These are phyloP conservation scores for Aspergillus japonicus DNA, from an alignment of 2,329 filamentous ascomycete genomes.

Conservation along the genomic window DNA sequence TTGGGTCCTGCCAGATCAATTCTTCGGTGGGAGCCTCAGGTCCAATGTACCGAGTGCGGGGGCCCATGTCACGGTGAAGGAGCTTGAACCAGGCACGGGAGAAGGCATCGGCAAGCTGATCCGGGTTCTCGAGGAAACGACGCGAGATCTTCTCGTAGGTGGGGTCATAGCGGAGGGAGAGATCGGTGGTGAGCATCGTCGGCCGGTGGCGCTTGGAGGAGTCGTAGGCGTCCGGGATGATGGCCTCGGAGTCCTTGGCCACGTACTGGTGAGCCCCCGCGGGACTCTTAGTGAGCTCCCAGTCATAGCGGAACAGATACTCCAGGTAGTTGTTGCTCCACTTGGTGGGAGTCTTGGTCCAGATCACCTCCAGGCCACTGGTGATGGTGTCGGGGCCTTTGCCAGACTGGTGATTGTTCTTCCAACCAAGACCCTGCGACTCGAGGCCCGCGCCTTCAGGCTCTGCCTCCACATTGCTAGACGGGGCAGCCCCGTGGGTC, in stretches of 20 bases:
- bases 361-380: slow-evolving; percentile 74
- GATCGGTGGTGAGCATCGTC: slow-evolving; percentile 74
- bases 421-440: slow-evolving; percentile 71
- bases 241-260: slow-evolving; percentile 64
- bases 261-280: slow-evolving; percentile 76
- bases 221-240: slow-evolving; percentile 72
- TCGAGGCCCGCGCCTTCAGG: slow-evolving; percentile 65
- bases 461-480: slow-evolving; percentile 64
- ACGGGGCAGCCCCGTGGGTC: slow-evolving; percentile 70
- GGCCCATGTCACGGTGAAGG: slow-evolving; percentile 75
- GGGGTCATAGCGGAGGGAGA: slow-evolving; percentile 70
- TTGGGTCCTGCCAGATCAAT: slow-evolving; percentile 72
- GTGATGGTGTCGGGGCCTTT: slow-evolving; percentile 74
- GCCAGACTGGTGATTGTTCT: slow-evolving; percentile 62
- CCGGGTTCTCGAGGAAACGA: slow-evolving; percentile 66
- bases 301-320: slow-evolving; percentile 75
- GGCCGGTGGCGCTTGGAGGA: slow-evolving; percentile 69
- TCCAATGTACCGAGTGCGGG: slow-evolving; percentile 67
- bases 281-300: slow-evolving; percentile 73
- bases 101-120: slow-evolving; percentile 68
- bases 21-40: slow-evolving; percentile 70
- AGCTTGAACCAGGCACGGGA: slow-evolving; percentile 80
- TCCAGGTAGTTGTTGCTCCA: slow-evolving; percentile 75
- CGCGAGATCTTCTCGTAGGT: slow-evolving; percentile 73
- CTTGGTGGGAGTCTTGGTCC: slow-evolving; percentile 72